A percentile compares a stretch with the other conserved stretches of the same genome.
Conservation (phyloP, 805 yeast genomes). For the Cephaloascus fragrans region DNA sequence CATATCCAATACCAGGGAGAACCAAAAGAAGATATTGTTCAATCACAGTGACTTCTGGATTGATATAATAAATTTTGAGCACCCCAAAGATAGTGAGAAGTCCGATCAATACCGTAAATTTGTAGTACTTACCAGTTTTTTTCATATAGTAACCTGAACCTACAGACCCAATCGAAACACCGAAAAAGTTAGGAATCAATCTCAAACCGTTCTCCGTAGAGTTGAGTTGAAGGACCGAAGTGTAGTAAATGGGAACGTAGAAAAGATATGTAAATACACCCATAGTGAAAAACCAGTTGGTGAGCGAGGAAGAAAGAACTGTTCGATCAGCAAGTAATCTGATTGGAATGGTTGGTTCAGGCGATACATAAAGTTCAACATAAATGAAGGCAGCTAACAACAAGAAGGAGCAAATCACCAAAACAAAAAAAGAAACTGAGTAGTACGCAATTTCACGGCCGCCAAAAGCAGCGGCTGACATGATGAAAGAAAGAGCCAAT, state of each 20-base stretch:
- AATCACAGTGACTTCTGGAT: slow-evolving; percentile 18
- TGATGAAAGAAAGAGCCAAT: slow-evolving; percentile 41
- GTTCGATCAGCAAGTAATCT: slow-evolving; percentile 48
- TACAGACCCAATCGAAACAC: slow-evolving; percentile 59
- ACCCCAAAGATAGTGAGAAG: slow-evolving; percentile 38
- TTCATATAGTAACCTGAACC: slow-evolving; percentile 60
- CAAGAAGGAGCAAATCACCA: slow-evolving; percentile 21
- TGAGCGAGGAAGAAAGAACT: slow-evolving; percentile 52
- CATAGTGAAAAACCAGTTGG: slow-evolving; percentile 68
- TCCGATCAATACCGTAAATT: slow-evolving; percentile 31
- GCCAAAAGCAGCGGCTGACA: slow-evolving; percentile 59
- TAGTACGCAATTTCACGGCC: slow-evolving; percentile 45
- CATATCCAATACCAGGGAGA: slow-evolving; percentile 56
- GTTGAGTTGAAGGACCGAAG: slow-evolving; percentile 39
- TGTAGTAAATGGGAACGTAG: slow-evolving; percentile 62
- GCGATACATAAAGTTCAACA: slow-evolving; percentile 40
- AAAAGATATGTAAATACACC: slow-evolving; percentile 51
- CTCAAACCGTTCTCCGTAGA: slow-evolving; percentile 52
- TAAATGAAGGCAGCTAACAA: slow-evolving; percentile 34
- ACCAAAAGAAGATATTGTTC: slow-evolving; percentile 34
- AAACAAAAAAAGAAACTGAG: slow-evolving; percentile 24
- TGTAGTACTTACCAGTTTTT: slow-evolving; percentile 54
- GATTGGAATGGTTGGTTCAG: slow-evolving; percentile 63
- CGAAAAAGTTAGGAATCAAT: slow-evolving; percentile 57
- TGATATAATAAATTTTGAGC: slow-evolving; percentile 18